These are phyloP conservation scores for Diaporthe ampelina DNA, from an alignment of 2,329 filamentous ascomycete genomes.

Conservation along the genomic window DNA sequence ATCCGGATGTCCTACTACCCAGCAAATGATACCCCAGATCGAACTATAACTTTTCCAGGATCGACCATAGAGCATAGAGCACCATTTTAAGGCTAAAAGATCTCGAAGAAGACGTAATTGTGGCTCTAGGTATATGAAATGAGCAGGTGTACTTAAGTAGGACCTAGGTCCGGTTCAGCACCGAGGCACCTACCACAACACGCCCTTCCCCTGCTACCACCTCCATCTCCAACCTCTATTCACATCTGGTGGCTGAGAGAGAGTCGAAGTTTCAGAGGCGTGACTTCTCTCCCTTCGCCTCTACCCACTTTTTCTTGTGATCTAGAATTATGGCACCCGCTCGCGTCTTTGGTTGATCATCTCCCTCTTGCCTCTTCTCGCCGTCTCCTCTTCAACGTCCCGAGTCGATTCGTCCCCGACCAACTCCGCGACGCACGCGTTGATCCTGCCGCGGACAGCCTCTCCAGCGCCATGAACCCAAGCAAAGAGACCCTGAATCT, in stretches of 20 bases:
- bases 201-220: not conserved
- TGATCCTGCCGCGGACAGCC: not conserved
- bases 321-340: not conserved
- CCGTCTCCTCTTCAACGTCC: not conserved
- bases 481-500: not conserved
- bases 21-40: not conserved
- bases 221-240: not conserved
- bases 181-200: not conserved
- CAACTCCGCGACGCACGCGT: not conserved
- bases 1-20: not conserved
- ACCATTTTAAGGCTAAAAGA: too few relatives aligned
- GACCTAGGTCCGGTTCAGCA: too few relatives aligned
- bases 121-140: not conserved
- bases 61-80: not conserved
- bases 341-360: constrained; percentile 21
- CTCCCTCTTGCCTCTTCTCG: constrained; percentile 15
- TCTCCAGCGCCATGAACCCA: constrained; percentile 19
- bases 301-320: not conserved
- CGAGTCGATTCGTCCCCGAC: not conserved
- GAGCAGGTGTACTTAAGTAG: not conserved
- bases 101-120: not conserved
- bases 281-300: not conserved
- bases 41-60: not conserved
- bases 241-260: not conserved
- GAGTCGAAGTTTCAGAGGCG: not conserved